Conservation (phyloP, 257 asterid genomes). For the Lithospermum erythrorhizon region DNA sequence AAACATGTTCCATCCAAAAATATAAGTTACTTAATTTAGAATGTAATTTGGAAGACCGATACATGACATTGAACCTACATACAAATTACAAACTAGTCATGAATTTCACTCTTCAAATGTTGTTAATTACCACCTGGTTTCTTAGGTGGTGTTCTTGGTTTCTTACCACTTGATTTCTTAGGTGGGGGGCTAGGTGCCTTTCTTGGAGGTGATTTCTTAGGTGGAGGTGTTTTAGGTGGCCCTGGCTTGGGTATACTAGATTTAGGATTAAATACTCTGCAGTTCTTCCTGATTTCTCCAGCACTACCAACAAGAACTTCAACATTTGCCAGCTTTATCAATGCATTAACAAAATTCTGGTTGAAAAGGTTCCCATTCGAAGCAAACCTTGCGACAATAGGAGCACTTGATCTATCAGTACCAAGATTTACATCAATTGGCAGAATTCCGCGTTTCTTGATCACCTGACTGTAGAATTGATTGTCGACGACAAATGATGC, state of each 20-base stretch:
- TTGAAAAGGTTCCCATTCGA: slow-evolving; percentile 10
- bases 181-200: background rate
- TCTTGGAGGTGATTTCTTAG: too few relatives aligned
- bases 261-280: slow-evolving; percentile 15
- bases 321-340: slow-evolving; percentile 22
- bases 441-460: slow-evolving; percentile 42
- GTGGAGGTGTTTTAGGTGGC: background rate
- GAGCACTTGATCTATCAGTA: slow-evolving; percentile 26
- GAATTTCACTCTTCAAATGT: too few relatives aligned
- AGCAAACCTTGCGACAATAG: slow-evolving; percentile 12
- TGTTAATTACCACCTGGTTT: background rate
- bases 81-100: background rate
- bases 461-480: slow-evolving; percentile 44
- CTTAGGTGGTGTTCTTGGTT: background rate
- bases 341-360: slow-evolving; percentile 15
- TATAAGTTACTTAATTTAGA: background rate
- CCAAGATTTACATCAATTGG: slow-evolving; percentile 58
- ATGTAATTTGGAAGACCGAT: too few relatives aligned
- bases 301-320: slow-evolving; percentile 19
- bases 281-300: slow-evolving; percentile 26
- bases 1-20: background rate
- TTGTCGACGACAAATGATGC: slow-evolving; percentile 43
- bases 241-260: background rate
- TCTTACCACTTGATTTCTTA: background rate
- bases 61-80: background rate